Base-by-base conservation (phyloP, 2,329 filamentous ascomycete genomes). In the Ceratocystis colombiana region DNA sequence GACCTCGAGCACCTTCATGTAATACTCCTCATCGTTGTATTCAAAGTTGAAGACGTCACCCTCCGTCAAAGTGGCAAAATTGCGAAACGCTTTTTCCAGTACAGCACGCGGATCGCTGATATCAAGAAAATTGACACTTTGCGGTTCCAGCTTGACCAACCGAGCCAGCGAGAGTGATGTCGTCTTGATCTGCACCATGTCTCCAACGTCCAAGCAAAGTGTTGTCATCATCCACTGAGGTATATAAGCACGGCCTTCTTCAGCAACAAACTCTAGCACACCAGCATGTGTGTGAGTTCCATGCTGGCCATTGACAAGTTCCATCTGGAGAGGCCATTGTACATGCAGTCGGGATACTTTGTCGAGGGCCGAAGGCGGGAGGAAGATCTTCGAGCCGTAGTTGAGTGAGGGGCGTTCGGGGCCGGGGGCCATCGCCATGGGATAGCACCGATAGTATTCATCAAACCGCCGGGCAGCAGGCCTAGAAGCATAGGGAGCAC, bases 191-290 rank as follows among this genome's bases (percentile, higher is more conserved):
- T 99, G 92, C 2, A 99, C 83, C 72, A 99, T 86, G 73, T 99
- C 94, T 64, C 94, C 94, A 0, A 93, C 90, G 68, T 97, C 93
- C 66, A 99, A 84, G 1, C 83, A 79, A 4, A 99, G 83, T 0
- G 90, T 94, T 78, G 91, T 85, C 94, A 99, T 97, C 79, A 97
- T 88, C 93, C 94, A 99, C 76, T 92, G 90, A 41, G 94, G 94
- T 68, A 99, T 81, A 77, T 99, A 99, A 65, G 95, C 91, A 74
- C 94, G 89, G 62, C 94, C 94, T 76, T 99, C 94, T 74, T 99
- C 94, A 3, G 94, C 94, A 66, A 96, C 94, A 73, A 99, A 99
- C 76, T 99, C 94, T 69, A 99, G 77, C 22, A 99, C 94, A 79
- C 94, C 94, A 4, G 90, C 92, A 76, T 99, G 94, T 30, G 93